phyloP scores from a whole-genome alignment of 176 grass and related monocot species.

The Oryza meridionalis region DNA sequence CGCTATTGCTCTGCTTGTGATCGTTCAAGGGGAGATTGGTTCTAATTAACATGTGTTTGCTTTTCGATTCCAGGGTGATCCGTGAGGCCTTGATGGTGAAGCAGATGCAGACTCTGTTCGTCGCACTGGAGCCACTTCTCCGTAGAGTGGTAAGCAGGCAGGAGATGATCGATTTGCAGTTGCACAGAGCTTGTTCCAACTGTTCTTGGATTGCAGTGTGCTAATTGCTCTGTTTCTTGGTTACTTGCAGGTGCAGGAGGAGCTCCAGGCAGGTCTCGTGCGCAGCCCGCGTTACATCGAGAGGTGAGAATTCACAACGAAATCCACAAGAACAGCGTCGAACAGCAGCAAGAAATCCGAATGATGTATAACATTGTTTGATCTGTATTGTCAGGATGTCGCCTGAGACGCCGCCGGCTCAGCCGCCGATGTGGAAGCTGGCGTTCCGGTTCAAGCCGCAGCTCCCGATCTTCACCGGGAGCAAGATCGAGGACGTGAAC shows the following conservation, averaged over 20 bases:
- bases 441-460: conserved; percentile 48
- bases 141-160: conserved; percentile 67
- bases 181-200: background rate
- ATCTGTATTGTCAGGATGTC: conserved; percentile 28
- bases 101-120: conserved; percentile 48
- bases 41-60: background rate
- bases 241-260: conserved; percentile 74
- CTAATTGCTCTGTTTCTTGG: conserved; percentile 30
- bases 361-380: conserved; percentile 14
- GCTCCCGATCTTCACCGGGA: conserved; percentile 77
- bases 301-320: conserved; percentile 36
- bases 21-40: background rate
- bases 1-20: background rate
- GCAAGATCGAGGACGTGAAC: conserved; percentile 63
- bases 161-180: background rate
- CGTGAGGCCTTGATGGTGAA: conserved; percentile 72
- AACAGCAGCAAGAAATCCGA: background rate
- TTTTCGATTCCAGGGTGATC: conserved; percentile 61
- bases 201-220: background rate
- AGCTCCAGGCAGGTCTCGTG: conserved; percentile 64
- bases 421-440: conserved; percentile 47
- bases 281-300: conserved; percentile 50
- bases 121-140: conserved; percentile 63
- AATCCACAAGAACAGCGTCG: background rate
- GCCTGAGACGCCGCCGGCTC: conserved; percentile 8